Base-by-base conservation (phyloP, 768 basidiomycete species). In the Glaciozyma martinii region DNA sequence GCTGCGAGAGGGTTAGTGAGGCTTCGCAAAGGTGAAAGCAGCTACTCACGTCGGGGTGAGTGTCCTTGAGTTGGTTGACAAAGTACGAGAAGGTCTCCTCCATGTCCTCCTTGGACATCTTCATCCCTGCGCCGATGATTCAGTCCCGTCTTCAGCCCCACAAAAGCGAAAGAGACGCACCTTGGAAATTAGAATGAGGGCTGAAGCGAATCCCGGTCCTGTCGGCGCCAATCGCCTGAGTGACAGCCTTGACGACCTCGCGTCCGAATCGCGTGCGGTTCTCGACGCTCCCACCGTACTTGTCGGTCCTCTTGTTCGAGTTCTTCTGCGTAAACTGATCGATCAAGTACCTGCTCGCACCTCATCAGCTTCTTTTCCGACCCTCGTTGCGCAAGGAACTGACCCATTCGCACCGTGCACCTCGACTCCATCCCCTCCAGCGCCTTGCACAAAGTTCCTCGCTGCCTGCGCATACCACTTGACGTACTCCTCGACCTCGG, bases 391-490 rank as follows among this genome's bases (percentile, higher is more conserved):
- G 46, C 21, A 18, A 47, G 85, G 60, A 42, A 86, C 43, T 23
- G 85, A 71, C 9, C 70, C 71, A 42, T 70, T 90, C 80, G 74
- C 74, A 8, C 65, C 63, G 66, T 79, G 78, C 27, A 78, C 61
- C 76, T 84, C 83, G 8, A 83, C 78, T 25, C 86, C 86, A 62
- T 88, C 86, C 63, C 87, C 87, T 0, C 84, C 86, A n/a, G 86
- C 85, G 23, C 29, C 27, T 46, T 78, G 69, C 5, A 85, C 78
- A 15, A 83, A 83, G 61, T 82, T 82, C 40, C 76, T 77, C 5
- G 86, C 84, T 0, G 82, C 84, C 12, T 77, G 75, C 3, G 79
- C 82, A 68, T 81, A 87, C n/a, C 75, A 71, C 9, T 74, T 68
- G 29, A 82, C 71, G 61, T 81, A 65, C 5, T 74, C 70, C 59